Percentiles rank a stretch among this genome's conserved stretches.
phyloP scores from a whole-genome alignment of 2,329 filamentous ascomycete genomes.

The Apiospora phragmitis region DNA sequence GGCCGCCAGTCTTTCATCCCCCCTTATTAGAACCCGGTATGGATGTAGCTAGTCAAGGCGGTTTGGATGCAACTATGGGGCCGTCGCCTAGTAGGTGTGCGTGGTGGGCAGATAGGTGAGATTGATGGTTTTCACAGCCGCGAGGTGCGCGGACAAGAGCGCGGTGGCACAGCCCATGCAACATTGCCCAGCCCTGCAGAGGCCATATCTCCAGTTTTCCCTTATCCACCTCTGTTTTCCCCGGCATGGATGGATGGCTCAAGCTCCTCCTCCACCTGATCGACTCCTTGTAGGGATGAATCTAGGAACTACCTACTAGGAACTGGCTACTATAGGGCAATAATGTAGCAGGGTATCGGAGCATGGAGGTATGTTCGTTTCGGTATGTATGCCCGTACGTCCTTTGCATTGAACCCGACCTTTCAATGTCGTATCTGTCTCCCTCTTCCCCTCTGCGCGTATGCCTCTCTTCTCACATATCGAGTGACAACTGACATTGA shows the following conservation, averaged over 20 bases:
- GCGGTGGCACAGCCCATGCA: constrained; percentile 6
- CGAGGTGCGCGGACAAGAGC: constrained; percentile 1
- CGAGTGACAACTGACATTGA: background rate
- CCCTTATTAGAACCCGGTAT: background rate
- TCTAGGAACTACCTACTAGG: background rate
- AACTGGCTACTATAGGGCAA: background rate
- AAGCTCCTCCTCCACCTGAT: constrained; percentile 7
- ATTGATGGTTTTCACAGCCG: constrained; percentile 1
- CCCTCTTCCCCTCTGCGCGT: background rate
- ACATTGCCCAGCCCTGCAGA: constrained; percentile 1
- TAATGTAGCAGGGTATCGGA: background rate
- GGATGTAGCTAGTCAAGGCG: background rate
- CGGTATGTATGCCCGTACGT: background rate
- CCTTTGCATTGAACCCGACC: background rate
- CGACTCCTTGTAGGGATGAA: background rate
- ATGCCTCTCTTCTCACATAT: background rate
- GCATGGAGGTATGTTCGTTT: background rate
- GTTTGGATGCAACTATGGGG: constrained; percentile 1
- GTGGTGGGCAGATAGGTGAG: background rate
- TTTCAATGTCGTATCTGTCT: background rate
- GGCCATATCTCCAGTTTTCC: background rate
- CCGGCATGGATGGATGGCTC: background rate
- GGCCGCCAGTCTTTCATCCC: constrained; percentile 28
- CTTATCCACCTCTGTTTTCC: constrained; percentile 2
- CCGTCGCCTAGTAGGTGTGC: background rate